phyloP scores from a whole-genome alignment of 179 eudicot species.

The Spergularia azorica region DNA sequence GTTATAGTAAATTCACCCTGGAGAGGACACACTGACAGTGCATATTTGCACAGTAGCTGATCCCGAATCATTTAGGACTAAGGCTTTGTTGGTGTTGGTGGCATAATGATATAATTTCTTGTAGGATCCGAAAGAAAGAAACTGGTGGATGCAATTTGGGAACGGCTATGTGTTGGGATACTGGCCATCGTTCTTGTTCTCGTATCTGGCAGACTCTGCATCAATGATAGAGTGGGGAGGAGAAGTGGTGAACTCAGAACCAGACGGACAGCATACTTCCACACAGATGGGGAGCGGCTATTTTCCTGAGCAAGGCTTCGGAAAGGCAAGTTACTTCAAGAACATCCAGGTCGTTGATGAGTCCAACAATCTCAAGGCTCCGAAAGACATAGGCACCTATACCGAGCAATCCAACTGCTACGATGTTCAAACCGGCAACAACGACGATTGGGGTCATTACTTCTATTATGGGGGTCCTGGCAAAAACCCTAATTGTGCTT shows the following conservation, averaged over 20 bases:
- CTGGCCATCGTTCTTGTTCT: constrained; percentile 92
- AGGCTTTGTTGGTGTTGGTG: neutral
- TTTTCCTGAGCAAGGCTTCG: constrained; percentile 92
- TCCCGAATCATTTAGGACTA: too few species aligned
- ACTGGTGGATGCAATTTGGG: constrained; percentile 99
- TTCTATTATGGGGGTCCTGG: constrained; percentile 96
- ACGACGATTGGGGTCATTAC: constrained; percentile 85
- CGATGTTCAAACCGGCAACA: constrained; percentile 79
- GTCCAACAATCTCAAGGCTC: constrained; percentile 87
- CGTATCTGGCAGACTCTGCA: constrained; percentile 84
- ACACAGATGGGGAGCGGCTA: constrained; percentile 95
- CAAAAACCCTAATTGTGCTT: constrained; percentile 69
- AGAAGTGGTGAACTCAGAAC: constrained; percentile 78
- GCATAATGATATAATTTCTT: neutral
- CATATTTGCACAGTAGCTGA: too few species aligned
- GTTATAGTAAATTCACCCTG: too few species aligned
- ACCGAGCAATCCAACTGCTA: constrained; percentile 90
- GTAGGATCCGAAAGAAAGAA: constrained; percentile 93
- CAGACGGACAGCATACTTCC: constrained; percentile 77
- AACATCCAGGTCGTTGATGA: constrained; percentile 84
- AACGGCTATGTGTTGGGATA: constrained; percentile 76
- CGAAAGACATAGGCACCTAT: constrained; percentile 80
- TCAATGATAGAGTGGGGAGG: constrained; percentile 99
- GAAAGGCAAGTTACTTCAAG: constrained; percentile 87
- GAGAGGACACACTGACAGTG: too few species aligned